Evolutionary conservation across 176 grass and related monocot genomes (phyloP), one percentile per base, ranked within the genome.

Genomic region (Aegilops tauschii): DNA sequence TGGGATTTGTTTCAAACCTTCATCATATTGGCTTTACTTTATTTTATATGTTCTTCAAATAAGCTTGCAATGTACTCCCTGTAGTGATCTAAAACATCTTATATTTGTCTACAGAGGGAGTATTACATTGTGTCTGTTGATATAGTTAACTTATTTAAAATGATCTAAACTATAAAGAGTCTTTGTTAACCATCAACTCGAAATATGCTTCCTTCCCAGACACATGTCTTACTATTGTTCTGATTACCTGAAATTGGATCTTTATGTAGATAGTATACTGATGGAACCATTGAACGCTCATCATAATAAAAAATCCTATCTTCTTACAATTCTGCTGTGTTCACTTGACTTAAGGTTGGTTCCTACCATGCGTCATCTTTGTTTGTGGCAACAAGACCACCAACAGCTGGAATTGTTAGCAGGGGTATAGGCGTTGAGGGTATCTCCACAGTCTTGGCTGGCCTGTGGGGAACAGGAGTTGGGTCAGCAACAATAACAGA

Each of bases 381-480:
- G 80, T 93, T 99, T 71, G 97, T 99, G 59, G 97, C 97, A 49
- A 86, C 93, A 83, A 96, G 92, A 63, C 97, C 97, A 84, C 97
- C 97, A 50, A 94, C 97, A 83, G 78, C 87, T 84, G 97, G 94
- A 56, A 89, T 99, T 82, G 91, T 99, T 69, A 99, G 92, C 80
- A 94, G 97, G 78, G 97, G 97, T 67, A 99, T 99, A 39, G 94
- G 94, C 52, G 78, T 99, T 84, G 97, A 99, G 90, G 97, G 94
- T 82, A 16, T 99, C 36, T 88, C 92, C 42, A 94, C 92, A 83
- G 74, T 96, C 21, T 87, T 99, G 74, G 92, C 97, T 82, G 97
- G 90, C 34, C 76, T 99, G 54, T 99, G 97, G 94, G 97, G 97
- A 75, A 99, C 97, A 83, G 94, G 97, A 84, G 88, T 96, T 86